Evolutionary conservation across 202 grass and related monocot genomes (phyloP).

Genomic region (Carex arenaria): DNA sequence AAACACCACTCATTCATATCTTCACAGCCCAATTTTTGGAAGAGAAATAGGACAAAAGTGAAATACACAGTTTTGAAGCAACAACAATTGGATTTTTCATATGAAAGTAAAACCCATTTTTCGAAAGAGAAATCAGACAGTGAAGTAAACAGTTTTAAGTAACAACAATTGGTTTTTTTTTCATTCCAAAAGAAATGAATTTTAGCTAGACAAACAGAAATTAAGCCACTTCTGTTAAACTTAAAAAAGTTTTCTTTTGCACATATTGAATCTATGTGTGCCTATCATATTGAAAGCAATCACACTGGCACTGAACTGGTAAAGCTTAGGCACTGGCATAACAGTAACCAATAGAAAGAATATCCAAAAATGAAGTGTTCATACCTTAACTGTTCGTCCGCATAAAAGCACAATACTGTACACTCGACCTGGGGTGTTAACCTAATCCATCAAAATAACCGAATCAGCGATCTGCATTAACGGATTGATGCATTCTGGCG

Average conservation of each 20-base stretch:
- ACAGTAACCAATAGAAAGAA: background rate
- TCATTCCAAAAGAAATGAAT: background rate
- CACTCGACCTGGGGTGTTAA: background rate
- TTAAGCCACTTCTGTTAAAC: background rate
- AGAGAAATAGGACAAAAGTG: background rate
- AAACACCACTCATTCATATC: background rate
- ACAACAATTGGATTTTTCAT: background rate
- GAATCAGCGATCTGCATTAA: constrained; percentile 64
- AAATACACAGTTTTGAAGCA: background rate
- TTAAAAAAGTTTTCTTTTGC: background rate
- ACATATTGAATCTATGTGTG: background rate
- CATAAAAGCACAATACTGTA: constrained; percentile 14
- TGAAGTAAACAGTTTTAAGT: background rate
- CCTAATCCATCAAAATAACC: constrained; percentile 76
- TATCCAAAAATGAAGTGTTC: background rate
- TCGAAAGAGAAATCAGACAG: background rate
- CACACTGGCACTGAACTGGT: background rate
- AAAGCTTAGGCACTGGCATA: background rate
- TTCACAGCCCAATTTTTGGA: background rate
- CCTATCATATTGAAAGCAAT: background rate
- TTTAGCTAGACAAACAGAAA: background rate
- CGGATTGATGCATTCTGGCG: constrained; percentile 65
- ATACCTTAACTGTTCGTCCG: constrained; percentile 17
- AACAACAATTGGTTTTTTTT: background rate
- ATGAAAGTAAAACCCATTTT: background rate